Percentiles rank a stretch among this genome's conserved stretches.
These are phyloP conservation scores for Termitomyces sp. DNA, from an alignment of 768 basidiomycete species.

Conservation along the genomic window DNA sequence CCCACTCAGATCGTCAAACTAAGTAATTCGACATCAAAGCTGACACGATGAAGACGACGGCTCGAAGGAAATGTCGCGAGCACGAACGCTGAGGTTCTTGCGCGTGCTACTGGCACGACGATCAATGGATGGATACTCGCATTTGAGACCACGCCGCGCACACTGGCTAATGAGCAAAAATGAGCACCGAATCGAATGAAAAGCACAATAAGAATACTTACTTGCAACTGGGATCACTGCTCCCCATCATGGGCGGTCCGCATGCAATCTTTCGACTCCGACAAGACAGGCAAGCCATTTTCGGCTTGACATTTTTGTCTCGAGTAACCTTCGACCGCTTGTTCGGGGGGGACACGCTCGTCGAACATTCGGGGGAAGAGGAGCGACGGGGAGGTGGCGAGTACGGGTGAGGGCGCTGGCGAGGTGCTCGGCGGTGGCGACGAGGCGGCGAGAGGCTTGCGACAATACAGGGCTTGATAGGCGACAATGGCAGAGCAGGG, in stretches of 20 bases:
- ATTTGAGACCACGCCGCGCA: neutral
- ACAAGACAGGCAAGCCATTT: constrained; percentile 46
- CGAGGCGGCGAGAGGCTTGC: neutral
- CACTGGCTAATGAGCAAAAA: neutral
- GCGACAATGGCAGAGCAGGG: neutral
- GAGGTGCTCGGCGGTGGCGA: neutral
- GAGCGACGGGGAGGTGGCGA: neutral
- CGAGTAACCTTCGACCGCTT: neutral
- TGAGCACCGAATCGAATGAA: neutral
- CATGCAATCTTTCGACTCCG: constrained; percentile 51
- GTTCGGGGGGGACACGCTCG: neutral
- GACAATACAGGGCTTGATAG: neutral
- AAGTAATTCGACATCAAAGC: too few species aligned
- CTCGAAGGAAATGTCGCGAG: neutral
- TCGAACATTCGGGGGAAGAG: constrained; percentile 2
- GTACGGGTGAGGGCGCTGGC: constrained; percentile 5
- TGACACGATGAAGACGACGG: too few species aligned
- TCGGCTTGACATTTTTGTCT: constrained; percentile 28
- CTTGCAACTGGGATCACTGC: constrained; percentile 44
- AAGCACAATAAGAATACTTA: constrained; percentile 25
- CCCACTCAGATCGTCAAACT: too few species aligned
- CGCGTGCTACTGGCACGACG: constrained; percentile 1
- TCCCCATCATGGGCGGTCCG: constrained; percentile 34
- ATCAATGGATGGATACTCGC: neutral
- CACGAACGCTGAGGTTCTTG: neutral